These are phyloP conservation scores for Lophium mytilinum DNA, from an alignment of 495 filamentous ascomycete genomes.

Conservation along the genomic window DNA sequence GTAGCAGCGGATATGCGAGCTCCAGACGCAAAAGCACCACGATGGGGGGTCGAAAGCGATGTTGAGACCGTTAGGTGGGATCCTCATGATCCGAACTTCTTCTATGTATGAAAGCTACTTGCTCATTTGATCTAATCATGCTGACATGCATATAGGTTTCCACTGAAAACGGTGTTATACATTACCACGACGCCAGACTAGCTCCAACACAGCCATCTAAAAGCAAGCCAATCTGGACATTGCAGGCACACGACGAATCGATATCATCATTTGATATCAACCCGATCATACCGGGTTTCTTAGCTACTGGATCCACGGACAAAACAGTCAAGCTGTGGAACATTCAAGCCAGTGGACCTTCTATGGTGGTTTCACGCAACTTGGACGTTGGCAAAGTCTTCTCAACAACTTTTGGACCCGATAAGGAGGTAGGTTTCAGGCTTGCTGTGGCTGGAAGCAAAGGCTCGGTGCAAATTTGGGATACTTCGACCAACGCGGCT, in stretches of 20 bases:
- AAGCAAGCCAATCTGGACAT: conserved; percentile 80
- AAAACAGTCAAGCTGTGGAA: conserved; percentile 97
- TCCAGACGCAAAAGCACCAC: conserved; percentile 64
- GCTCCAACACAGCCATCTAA: conserved; percentile 57
- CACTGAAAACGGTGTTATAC: conserved; percentile 82
- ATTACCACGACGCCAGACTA: conserved; percentile 74
- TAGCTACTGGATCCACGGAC: conserved; percentile 87
- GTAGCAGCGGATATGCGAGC: conserved; percentile 90
- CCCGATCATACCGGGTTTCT: conserved; percentile 75
- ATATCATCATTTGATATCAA: conserved; percentile 96
- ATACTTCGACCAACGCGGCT: conserved; percentile 86
- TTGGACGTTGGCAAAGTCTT: conserved; percentile 93
- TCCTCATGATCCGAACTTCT: conserved; percentile 81
- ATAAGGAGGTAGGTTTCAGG: conserved; percentile 80
- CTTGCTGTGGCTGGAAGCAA: conserved; percentile 92
- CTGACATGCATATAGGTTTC: conserved; percentile 41
- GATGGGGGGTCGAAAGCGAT: conserved; percentile 90
- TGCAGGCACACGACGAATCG: conserved; percentile 91
- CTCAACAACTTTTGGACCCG: conserved; percentile 79
- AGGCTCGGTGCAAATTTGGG: conserved; percentile 89
- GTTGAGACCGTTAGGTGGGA: conserved; percentile 91
- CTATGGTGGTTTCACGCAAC: conserved; percentile 85
- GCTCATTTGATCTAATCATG: neutral
- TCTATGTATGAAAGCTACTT: conserved; percentile 51
- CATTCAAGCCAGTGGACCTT: conserved; percentile 64